phyloP scores from a whole-genome alignment of 768 basidiomycete species.

The Lyophyllum decastes region DNA sequence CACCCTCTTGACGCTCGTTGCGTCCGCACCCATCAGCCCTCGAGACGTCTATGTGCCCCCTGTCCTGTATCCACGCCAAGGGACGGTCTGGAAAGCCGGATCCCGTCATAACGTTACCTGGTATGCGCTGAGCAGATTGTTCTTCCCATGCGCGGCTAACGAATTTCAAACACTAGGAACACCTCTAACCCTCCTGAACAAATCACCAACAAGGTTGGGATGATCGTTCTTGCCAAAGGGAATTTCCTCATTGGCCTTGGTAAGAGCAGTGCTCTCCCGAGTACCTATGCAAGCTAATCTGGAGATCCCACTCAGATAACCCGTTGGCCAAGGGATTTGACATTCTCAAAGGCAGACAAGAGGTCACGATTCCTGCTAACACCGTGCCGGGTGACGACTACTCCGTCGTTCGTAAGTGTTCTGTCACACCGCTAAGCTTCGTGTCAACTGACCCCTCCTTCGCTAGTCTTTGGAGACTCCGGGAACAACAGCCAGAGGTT shows the following conservation, averaged over 20 bases:
- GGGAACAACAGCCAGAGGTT: slow-evolving; percentile 43
- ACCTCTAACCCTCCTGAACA: slow-evolving; percentile 38
- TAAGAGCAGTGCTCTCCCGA: slow-evolving; percentile 15
- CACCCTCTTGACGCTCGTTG: slow-evolving; percentile 25
- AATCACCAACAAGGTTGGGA: slow-evolving; percentile 49
- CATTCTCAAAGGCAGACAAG: slow-evolving; percentile 34
- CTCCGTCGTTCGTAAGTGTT: slow-evolving; percentile 38
- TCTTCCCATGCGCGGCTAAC: neutral
- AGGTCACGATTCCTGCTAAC: slow-evolving; percentile 36
- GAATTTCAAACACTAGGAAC: slow-evolving; percentile 30
- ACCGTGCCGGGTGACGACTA: slow-evolving; percentile 32
- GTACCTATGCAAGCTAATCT: neutral
- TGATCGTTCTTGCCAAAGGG: slow-evolving; percentile 41
- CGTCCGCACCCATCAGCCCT: slow-evolving; percentile 30
- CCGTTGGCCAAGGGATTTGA: slow-evolving; percentile 36
- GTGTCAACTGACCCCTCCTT: slow-evolving; percentile 5
- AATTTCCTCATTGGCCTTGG: slow-evolving; percentile 28
- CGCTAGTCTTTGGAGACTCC: slow-evolving; percentile 34
- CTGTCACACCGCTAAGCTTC: neutral
- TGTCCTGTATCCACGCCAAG: slow-evolving; percentile 35
- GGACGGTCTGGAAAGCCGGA: slow-evolving; percentile 43
- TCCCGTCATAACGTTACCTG: slow-evolving; percentile 43
- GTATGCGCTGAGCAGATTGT: slow-evolving; percentile 24
- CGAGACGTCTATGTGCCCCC: slow-evolving; percentile 53
- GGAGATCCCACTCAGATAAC: slow-evolving; percentile 18